These are phyloP conservation scores for Suhomyces bribrorum DNA, from an alignment of 1,139 yeast genomes.

Conservation along the genomic window DNA sequence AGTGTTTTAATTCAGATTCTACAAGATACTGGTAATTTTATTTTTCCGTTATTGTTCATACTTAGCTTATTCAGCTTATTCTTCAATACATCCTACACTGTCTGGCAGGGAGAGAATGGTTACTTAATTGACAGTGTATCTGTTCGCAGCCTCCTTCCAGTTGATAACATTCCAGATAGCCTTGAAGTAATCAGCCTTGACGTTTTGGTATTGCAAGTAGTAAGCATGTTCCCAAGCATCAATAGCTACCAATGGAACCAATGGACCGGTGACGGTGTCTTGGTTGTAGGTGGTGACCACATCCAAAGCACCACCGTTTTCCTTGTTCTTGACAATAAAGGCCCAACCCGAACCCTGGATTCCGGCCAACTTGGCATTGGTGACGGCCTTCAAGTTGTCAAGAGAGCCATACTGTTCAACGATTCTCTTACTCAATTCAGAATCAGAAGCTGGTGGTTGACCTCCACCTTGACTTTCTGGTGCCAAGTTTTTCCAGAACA, in stretches of 20 bases:
- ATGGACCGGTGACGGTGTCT: constrained; percentile 78
- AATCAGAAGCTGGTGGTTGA: constrained; percentile 62
- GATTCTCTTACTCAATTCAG: constrained; percentile 65
- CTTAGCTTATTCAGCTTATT: no score
- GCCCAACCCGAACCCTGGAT: constrained; percentile 99
- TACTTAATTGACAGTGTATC: constrained; percentile 35
- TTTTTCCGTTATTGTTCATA: no score
- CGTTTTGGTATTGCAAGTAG: constrained; percentile 93
- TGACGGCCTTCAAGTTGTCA: constrained; percentile 65
- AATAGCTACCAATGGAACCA: constrained; percentile 83
- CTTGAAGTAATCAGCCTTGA: constrained; percentile 91
- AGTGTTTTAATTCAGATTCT: no score
- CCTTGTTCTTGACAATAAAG: constrained; percentile 85
- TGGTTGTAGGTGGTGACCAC: constrained; percentile 88
- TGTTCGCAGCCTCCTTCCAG: constrained; percentile 91
- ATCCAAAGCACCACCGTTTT: constrained; percentile 73
- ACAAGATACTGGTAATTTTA: no score
- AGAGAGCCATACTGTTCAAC: constrained; percentile 70
- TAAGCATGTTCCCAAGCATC: constrained; percentile 99
- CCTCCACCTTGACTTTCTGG: constrained; percentile 87
- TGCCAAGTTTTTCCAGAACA: constrained; percentile 91
- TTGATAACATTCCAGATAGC: constrained; percentile 96
- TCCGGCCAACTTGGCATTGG: constrained; percentile 84
- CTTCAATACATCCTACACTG: no score
- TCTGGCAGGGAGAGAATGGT: neutral